These are phyloP conservation scores for Jacaranda mimosifolia DNA, from an alignment of 257 asterid species.

Conservation along the genomic window DNA sequence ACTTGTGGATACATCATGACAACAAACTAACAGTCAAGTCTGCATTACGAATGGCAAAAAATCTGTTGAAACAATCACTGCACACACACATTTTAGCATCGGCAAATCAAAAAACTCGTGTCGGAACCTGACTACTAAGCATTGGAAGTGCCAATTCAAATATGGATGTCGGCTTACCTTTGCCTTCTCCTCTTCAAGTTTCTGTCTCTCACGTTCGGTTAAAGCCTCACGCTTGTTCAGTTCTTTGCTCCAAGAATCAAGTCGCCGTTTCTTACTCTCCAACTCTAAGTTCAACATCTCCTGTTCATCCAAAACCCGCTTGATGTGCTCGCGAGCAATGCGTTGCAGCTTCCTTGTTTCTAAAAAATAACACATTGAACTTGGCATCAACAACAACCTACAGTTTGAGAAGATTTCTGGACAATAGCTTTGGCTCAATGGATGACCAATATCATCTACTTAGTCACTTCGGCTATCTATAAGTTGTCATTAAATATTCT, in stretches of 20 bases:
- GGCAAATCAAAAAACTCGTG: slow-evolving; percentile 9
- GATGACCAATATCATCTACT: slow-evolving; percentile 26
- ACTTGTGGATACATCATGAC: slow-evolving; percentile 5
- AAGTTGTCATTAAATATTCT: neutral
- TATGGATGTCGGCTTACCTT: slow-evolving; percentile 53
- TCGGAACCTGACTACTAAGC: neutral
- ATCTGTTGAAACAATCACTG: neutral
- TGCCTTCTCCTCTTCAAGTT: slow-evolving; percentile 83
- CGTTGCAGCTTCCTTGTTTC: slow-evolving; percentile 86
- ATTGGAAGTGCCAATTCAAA: neutral
- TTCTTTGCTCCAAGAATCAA: slow-evolving; percentile 84
- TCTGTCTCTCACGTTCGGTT: slow-evolving; percentile 81
- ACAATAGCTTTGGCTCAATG: slow-evolving; percentile 23
- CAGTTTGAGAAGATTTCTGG: neutral
- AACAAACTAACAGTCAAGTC: slow-evolving; percentile 14
- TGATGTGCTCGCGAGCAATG: slow-evolving; percentile 71
- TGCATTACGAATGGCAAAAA: slow-evolving; percentile 22
- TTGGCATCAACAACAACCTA: slow-evolving; percentile 28
- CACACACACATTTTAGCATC: neutral
- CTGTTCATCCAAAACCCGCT: slow-evolving; percentile 73
- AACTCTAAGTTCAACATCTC: slow-evolving; percentile 69
- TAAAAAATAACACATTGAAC: slow-evolving; percentile 36
- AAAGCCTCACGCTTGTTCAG: slow-evolving; percentile 78
- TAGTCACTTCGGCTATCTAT: slow-evolving; percentile 14
- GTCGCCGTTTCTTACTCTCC: slow-evolving; percentile 69